Evolutionary conservation across 345 rosid species (phyloP).

Genomic region (Rhodamnia rubescens): DNA sequence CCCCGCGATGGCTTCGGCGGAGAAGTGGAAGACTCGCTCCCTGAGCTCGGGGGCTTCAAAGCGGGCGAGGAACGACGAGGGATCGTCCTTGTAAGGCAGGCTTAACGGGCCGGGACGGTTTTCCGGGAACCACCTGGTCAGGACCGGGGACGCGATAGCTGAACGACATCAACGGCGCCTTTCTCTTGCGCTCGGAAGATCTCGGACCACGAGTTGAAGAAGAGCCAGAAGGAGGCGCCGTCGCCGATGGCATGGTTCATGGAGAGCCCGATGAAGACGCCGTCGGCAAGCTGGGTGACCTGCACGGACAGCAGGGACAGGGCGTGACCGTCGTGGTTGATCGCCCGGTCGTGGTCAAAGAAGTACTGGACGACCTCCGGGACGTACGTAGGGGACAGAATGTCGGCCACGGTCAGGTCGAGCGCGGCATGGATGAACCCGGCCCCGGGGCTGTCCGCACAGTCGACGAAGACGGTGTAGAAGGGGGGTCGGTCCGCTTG

Average conservation of each 20-base stretch:
- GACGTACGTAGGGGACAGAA: slow-evolving; percentile 38
- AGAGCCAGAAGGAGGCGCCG: slow-evolving; percentile 62
- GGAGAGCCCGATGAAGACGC: slow-evolving; percentile 58
- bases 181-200: slow-evolving; percentile 33
- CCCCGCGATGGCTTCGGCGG: slow-evolving; percentile 31
- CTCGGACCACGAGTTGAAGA: slow-evolving; percentile 55
- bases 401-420: slow-evolving; percentile 24
- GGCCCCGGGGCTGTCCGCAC: slow-evolving; percentile 39
- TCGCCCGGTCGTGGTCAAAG: slow-evolving; percentile 53
- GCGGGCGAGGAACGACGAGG: slow-evolving; percentile 34
- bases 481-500: slow-evolving; percentile 15
- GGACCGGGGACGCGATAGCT: slow-evolving; percentile 35
- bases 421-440: slow-evolving; percentile 33
- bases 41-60: slow-evolving; percentile 32
- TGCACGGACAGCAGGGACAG: slow-evolving; percentile 42
- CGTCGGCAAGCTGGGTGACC: slow-evolving; percentile 57
- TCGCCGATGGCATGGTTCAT: slow-evolving; percentile 55
- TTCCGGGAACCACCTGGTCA: slow-evolving; percentile 47
- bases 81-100: slow-evolving; percentile 35
- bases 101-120: slow-evolving; percentile 25
- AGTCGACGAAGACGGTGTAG: slow-evolving; percentile 40
- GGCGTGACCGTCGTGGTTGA: slow-evolving; percentile 49
- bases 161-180: neutral
- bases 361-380: slow-evolving; percentile 50
- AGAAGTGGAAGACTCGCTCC: slow-evolving; percentile 57